Conservation (phyloP, 2,329 filamentous ascomycete genomes). For the Magnaporthales sp. region DNA sequence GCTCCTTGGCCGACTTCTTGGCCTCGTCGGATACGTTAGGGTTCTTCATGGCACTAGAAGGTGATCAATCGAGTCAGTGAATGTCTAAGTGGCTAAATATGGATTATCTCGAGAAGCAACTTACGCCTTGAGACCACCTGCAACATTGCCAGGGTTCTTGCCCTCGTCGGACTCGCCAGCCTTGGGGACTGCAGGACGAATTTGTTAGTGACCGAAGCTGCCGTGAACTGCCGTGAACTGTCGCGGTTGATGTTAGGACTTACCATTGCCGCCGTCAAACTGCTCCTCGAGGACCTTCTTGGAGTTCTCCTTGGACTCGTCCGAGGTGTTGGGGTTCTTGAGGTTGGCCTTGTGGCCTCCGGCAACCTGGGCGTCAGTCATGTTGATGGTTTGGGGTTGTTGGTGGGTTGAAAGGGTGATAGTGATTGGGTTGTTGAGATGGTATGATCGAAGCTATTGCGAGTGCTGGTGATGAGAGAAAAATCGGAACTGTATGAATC, state of each 20-base stretch:
- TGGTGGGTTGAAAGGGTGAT: neutral
- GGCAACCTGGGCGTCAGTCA: conserved; percentile 41
- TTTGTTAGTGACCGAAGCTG: neutral
- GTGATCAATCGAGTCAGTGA: neutral
- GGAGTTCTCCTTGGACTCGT: conserved; percentile 48
- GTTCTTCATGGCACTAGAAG: conserved; percentile 37
- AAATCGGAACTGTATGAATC: neutral
- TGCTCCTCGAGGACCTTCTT: conserved; percentile 41
- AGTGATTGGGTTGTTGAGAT: neutral
- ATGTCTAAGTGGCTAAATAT: too few relatives aligned
- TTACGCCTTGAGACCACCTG: conserved; percentile 42
- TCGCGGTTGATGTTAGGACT: neutral
- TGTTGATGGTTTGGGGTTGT: conserved; percentile 19
- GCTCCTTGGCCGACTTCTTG: conserved; percentile 45
- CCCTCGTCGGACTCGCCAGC: conserved; percentile 22
- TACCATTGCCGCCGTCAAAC: conserved; percentile 32
- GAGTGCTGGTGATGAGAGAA: neutral
- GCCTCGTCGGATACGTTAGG: conserved; percentile 47
- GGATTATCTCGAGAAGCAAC: conserved; percentile 11
- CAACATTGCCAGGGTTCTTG: conserved; percentile 47
- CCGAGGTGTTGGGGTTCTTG: conserved; percentile 46
- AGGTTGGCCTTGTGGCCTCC: conserved; percentile 52
- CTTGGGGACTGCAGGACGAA: conserved; percentile 16
- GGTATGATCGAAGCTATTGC: neutral
- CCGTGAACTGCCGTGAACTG: too few relatives aligned